Evolutionary conservation across 2,329 filamentous ascomycete species (phyloP), one percentile per base, ranked within the genome.

Genomic region (Talaromyces sp.): DNA sequence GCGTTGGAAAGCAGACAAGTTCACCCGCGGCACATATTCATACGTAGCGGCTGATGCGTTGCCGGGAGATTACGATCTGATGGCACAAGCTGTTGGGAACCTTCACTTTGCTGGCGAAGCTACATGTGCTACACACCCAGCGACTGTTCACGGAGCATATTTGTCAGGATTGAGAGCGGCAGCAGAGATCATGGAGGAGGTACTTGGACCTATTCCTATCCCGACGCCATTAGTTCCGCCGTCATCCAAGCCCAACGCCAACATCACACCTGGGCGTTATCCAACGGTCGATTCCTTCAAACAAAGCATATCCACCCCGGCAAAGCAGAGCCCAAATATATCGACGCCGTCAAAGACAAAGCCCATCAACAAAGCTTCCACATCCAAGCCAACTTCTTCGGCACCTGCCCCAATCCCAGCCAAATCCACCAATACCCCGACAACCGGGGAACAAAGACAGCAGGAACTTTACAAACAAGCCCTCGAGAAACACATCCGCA

Each of bases 21-120:
- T 97, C 76, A 90, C 94, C n/a, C 85, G 90, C 68, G 95, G 95
- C 37, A 97, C 91, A 75, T 99, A 99, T 78, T 99, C 96, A 2
- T 98, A 92, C 69, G 92, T 96, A 1, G 93, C 91, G 0, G 89
- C 93, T 6, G 84, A 87, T 56, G 94, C 97, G 78, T 85, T 87
- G 61, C 86, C 90, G 1, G 90, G 93, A 61, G 95, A 99, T 75
- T 99, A 99, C 78, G 92, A 98, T 75, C 82, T 87, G 37, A 97
- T 99, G 91, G 92, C 95, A 2, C 86, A 86, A 58, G 83, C 90
- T 0, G 83, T 97, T 37, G 93, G 92, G 37, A 96, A 96, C 69
- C 82, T 99, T 9, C 92, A 94, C 78, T 99, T 99, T 77, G 95
- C 94, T 17, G 95, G 95, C 57, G 95, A 99, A 78, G 95, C 97